Evolutionary conservation across 2,329 filamentous ascomycete genomes (phyloP).

Genomic region (Neofusicoccum laricinum): DNA sequence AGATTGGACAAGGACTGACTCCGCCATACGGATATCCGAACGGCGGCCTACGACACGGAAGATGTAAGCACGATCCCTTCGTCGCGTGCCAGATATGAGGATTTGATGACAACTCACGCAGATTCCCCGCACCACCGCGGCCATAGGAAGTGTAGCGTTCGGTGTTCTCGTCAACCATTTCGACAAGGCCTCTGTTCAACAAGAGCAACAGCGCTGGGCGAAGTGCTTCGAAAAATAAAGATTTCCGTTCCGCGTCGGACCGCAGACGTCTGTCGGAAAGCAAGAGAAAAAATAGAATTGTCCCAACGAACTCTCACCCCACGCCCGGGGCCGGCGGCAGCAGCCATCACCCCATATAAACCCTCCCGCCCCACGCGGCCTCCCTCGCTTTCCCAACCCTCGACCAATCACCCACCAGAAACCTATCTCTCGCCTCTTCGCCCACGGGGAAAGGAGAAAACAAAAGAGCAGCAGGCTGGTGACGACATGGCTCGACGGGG

Average conservation of each 20-base stretch:
- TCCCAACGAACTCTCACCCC: no score
- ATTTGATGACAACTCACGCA: constrained; percentile 18
- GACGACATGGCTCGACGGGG: background rate
- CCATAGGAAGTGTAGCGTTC: constrained; percentile 23
- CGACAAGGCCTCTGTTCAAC: background rate
- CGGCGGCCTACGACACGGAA: background rate
- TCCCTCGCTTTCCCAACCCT: background rate
- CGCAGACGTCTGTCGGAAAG: no score
- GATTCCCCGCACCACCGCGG: constrained; percentile 24
- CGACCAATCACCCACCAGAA: background rate
- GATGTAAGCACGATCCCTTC: background rate
- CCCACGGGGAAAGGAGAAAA: background rate
- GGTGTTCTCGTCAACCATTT: constrained; percentile 6
- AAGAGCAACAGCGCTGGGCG: no score
- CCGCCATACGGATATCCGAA: background rate
- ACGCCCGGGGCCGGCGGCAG: no score
- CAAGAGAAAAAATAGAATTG: no score
- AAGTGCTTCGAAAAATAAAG: background rate
- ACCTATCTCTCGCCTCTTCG: background rate
- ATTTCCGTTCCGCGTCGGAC: background rate
- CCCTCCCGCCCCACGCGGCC: background rate
- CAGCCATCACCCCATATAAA: background rate
- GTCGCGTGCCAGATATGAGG: no score
- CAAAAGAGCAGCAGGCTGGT: background rate
- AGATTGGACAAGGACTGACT: constrained; percentile 12